A percentile compares a stretch with the other conserved stretches of the same genome.
phyloP scores from a whole-genome alignment of 2,329 filamentous ascomycete species.

The Hypoxylon sp. region DNA sequence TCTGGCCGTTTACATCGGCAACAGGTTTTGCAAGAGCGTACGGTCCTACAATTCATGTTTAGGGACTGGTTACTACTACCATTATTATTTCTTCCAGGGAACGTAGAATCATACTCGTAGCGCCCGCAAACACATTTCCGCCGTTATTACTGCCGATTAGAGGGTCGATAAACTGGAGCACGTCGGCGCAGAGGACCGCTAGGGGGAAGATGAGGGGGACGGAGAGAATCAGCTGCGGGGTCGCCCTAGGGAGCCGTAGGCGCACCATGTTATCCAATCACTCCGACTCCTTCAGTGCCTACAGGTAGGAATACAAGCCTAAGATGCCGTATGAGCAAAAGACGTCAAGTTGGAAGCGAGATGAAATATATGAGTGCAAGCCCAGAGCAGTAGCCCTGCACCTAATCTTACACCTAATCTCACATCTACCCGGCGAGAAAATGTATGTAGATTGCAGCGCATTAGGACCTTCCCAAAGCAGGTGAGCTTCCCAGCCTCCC shows the following conservation, averaged over 20 bases:
- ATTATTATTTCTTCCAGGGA: neutral
- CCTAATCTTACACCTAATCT: neutral
- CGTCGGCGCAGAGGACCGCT: conserved; percentile 37
- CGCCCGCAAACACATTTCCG: conserved; percentile 72
- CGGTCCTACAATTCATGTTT: conserved; percentile 54
- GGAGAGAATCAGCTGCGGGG: conserved; percentile 37
- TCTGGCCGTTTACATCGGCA: conserved; percentile 65
- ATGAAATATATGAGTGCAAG: neutral
- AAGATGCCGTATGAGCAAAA: neutral
- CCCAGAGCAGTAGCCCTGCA: neutral
- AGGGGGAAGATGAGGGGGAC: conserved; percentile 36
- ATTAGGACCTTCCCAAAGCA: conserved; percentile 36
- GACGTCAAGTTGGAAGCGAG: neutral
- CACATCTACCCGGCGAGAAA: neutral
- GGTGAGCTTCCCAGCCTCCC: conserved; percentile 2
- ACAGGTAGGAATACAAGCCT: neutral
- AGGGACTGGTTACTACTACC: neutral
- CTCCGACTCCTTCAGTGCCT: neutral
- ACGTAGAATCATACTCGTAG: conserved; percentile 54
- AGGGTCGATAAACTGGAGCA: conserved; percentile 59
- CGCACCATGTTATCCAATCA: conserved; percentile 19
- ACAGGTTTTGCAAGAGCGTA: conserved; percentile 71
- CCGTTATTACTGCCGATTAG: conserved; percentile 70
- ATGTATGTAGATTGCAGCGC: neutral
- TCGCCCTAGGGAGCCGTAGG: conserved; percentile 7